Conservation (phyloP, 2,329 filamentous ascomycete species). For the Fusarium devonianum region DNA sequence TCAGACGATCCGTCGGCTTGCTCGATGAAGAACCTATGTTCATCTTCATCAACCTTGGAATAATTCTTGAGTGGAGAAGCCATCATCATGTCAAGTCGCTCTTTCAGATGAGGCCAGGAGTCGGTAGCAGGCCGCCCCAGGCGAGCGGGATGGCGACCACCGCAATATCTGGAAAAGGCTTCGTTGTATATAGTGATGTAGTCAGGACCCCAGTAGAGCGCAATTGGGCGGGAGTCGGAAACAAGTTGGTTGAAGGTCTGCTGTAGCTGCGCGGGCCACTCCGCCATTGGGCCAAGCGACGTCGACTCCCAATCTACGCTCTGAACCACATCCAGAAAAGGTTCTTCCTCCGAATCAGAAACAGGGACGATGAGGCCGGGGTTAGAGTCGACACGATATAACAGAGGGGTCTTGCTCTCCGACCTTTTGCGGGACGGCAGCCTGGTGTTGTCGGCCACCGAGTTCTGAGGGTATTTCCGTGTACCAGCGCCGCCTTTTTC, state of each 20-base stretch:
- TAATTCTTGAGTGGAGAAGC: constrained; percentile 41
- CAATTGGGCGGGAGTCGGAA: constrained; percentile 57
- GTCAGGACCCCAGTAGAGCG: constrained; percentile 70
- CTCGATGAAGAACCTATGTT: constrained; percentile 56
- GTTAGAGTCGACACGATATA: constrained; percentile 44
- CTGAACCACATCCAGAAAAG: constrained; percentile 51
- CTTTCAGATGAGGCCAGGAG: constrained; percentile 65
- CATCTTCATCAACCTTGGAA: constrained; percentile 52
- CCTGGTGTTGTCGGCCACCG: constrained; percentile 32
- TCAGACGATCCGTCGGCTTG: constrained; percentile 51
- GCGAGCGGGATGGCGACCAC: constrained; percentile 68
- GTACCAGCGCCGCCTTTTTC: constrained; percentile 31
- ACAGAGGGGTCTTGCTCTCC: constrained; percentile 39
- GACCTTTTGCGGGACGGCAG: constrained; percentile 33
- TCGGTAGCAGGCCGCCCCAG: constrained; percentile 67
- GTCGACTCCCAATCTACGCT: constrained; percentile 57
- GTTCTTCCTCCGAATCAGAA: constrained; percentile 47
- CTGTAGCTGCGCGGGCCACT: constrained; percentile 57
- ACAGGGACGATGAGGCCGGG: constrained; percentile 46
- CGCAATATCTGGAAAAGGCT: constrained; percentile 68
- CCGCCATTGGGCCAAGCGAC: constrained; percentile 54
- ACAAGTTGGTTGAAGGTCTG: constrained; percentile 54
- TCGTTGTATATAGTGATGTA: constrained; percentile 73
- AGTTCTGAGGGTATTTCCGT: constrained; percentile 34
- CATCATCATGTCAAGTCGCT: constrained; percentile 47